A percentile compares a stretch with the other conserved stretches of the same genome.
Conservation (phyloP, 768 basidiomycete genomes). For the Trametes punicea region DNA sequence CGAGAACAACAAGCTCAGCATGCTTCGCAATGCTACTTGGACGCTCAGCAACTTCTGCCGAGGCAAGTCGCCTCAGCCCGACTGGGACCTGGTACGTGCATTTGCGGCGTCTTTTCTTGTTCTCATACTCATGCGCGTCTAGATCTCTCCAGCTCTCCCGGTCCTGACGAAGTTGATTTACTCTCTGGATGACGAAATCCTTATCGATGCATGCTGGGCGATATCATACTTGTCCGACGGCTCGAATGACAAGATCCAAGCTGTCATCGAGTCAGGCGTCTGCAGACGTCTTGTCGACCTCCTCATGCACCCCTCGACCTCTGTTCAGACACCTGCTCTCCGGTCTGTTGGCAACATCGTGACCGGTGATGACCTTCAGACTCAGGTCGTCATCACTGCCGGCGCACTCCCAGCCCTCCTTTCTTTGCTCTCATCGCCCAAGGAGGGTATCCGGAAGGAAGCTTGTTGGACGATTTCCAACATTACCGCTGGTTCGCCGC, state of each 20-base stretch:
- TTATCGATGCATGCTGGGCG: conserved; percentile 99
- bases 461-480: conserved; percentile 99
- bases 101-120: conserved; percentile 4
- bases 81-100: conserved; percentile 86
- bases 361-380: conserved; percentile 98
- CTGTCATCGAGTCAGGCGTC: conserved; percentile 97
- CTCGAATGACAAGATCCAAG: conserved; percentile 99
- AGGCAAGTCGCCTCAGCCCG: conserved; percentile 96
- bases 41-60: conserved; percentile 99
- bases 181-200: conserved; percentile 96
- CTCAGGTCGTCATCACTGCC: conserved; percentile 97
- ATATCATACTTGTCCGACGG: conserved; percentile 99
- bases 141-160: conserved; percentile 98
- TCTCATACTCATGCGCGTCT: conserved; percentile 21
- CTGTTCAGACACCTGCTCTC: conserved; percentile 96
- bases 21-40: conserved; percentile 99
- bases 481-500: conserved; percentile 94
- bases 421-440: conserved; percentile 89
- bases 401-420: conserved; percentile 95
- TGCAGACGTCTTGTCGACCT: conserved; percentile 97
- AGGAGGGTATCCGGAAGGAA: conserved; percentile 99
- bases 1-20: conserved; percentile 98
- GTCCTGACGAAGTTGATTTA: conserved; percentile 98
- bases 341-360: conserved; percentile 99
- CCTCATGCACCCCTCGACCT: conserved; percentile 90